Evolutionary conservation across 345 rosid species (phyloP).

Genomic region (Populus simonii): DNA sequence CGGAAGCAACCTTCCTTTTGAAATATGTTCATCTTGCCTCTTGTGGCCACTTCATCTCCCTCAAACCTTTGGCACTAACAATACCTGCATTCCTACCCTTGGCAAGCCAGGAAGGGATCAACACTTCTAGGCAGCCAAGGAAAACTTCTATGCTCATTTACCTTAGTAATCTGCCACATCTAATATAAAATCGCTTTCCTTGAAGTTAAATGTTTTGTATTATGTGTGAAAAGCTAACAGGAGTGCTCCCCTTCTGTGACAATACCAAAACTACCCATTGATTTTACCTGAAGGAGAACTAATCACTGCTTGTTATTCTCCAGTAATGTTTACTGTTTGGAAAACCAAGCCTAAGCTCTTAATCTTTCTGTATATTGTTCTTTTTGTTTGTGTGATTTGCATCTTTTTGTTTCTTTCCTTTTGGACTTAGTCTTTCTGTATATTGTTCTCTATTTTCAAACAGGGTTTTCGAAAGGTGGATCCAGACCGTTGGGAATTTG

Average conservation of each 20-base stretch:
- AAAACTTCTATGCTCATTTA: background rate
- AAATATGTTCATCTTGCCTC: background rate
- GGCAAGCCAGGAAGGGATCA: background rate
- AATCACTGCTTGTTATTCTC: background rate
- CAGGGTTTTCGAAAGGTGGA: constrained; percentile 99
- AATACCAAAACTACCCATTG: background rate
- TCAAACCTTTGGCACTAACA: background rate
- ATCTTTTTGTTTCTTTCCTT: background rate
- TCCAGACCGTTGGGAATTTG: constrained; percentile 98
- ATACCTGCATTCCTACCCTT: background rate
- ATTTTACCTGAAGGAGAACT: background rate
- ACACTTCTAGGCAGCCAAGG: background rate
- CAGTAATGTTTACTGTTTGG: background rate
- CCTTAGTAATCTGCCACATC: background rate
- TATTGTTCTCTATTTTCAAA: background rate
- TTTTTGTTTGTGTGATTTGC: background rate
- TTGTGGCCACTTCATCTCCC: background rate
- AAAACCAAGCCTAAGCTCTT: background rate
- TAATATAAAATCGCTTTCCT: background rate
- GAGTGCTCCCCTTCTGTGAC: background rate
- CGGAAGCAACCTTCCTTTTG: background rate
- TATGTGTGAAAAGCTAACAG: background rate
- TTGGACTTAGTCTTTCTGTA: background rate
- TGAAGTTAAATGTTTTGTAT: background rate
- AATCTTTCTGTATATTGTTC: too few relatives aligned